Evolutionary conservation across 148 eudicot species (phyloP).

Genomic region (Rheum nobile): DNA sequence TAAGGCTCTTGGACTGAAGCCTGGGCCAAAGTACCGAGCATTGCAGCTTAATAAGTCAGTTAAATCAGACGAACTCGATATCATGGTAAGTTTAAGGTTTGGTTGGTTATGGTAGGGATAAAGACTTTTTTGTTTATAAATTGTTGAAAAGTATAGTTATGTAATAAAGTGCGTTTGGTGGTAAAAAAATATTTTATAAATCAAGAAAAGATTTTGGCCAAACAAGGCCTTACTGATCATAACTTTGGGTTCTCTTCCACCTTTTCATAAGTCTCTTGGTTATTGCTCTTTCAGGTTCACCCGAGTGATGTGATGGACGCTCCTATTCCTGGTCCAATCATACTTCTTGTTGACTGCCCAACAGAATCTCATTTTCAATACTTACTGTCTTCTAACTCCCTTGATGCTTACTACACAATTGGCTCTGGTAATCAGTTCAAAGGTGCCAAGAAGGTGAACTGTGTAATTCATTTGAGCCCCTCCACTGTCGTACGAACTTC

Average conservation of each 20-base stretch:
- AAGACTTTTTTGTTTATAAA: no score
- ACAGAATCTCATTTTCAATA: conserved; percentile 56
- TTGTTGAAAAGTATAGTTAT: no score
- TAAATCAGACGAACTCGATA: conserved; percentile 50
- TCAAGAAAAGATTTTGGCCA: no score
- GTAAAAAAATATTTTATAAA: no score
- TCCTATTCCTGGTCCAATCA: conserved; percentile 76
- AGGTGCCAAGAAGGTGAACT: conserved; percentile 44
- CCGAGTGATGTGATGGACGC: conserved; percentile 82
- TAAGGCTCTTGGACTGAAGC: conserved; percentile 63
- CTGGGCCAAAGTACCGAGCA: conserved; percentile 77
- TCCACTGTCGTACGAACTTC: conserved; percentile 33
- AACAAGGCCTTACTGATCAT: no score
- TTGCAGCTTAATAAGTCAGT: conserved; percentile 66
- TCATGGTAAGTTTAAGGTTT: conserved; percentile 60
- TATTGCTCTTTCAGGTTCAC: conserved; percentile 40
- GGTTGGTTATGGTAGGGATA: no score
- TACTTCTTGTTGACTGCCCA: conserved; percentile 85
- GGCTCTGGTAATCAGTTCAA: conserved; percentile 24
- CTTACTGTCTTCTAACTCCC: conserved; percentile 40
- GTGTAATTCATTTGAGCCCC: conserved; percentile 81
- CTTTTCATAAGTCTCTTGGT: conserved; percentile 1
- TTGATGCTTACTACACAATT: conserved; percentile 28
- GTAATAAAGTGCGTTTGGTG: no score
- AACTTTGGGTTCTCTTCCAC: conserved; percentile 7